Base-by-base conservation (phyloP, 345 rosid genomes). In the Gossypium raimondii region DNA sequence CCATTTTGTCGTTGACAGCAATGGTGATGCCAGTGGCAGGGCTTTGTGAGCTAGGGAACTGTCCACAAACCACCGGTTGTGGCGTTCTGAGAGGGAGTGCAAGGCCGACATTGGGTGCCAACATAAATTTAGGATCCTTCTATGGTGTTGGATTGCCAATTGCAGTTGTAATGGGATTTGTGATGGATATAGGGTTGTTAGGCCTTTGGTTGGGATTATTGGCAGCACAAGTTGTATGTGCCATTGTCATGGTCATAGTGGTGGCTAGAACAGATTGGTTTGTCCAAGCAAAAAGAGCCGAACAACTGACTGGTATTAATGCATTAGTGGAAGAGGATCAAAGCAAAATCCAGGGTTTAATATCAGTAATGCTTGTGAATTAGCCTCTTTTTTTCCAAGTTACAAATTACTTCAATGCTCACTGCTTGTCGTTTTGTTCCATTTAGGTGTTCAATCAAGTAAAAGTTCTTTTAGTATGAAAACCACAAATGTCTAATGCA, bases 61-160 rank as follows among this genome's bases (percentile, higher is more conserved):
- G 82, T 80, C 89, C 86, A 4, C 93, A 89, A 73, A 87, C 90
- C 67, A 82, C 86, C 27, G 88, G 80, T 7, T 87, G 93, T 9
- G 86, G 90, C 13, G 88, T 78, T 12, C 4, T 89, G 22, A 80
- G 90, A 72, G 90, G 88, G 66, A 84, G 87, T 22, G 89, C 89
- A 7, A 66, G 90, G 77, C 90, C 92, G 5, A 66, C 41, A 48
- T 75, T 85, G 65, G 90, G 84, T 17, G 88, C 83, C 4, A 82
- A 80, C 34, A 79, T 86, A 27, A 88, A 88, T 58, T 22, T 85
- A 55, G 79, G 75, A 20, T 84, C 90, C 0, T 88, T 88, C 73
- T 88, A 88, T 18, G 86, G 78, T 5, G 85, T 86, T 9, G 92
- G 93, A 52, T 76, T 89, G 64, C 86, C 89, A 0, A 63, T 82